phyloP scores from a whole-genome alignment of 257 asterid genomes.

The Lycium ferocissimum region DNA sequence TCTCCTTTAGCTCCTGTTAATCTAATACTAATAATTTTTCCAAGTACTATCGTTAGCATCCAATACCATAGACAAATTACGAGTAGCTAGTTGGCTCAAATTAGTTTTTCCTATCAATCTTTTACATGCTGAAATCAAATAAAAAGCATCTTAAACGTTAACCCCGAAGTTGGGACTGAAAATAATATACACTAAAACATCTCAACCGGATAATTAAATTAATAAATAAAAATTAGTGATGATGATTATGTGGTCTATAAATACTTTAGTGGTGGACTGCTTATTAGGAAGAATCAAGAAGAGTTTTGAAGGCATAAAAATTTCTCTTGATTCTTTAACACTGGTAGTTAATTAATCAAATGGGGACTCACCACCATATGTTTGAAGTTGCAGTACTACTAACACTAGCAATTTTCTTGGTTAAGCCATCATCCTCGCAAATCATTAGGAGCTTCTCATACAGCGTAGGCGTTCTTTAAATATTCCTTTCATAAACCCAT shows the following conservation, averaged over 20 bases:
- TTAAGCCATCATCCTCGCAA: conserved; percentile 42
- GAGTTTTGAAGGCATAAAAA: background rate
- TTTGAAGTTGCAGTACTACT: conserved; percentile 33
- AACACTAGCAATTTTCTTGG: conserved; percentile 27
- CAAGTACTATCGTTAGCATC: background rate
- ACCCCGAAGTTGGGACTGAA: no score
- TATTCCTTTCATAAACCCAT: conserved; percentile 17
- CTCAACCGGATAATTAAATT: no score
- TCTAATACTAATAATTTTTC: no score
- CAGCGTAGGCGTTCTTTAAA: conserved; percentile 39
- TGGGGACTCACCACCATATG: conserved; percentile 45
- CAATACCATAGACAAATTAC: conserved; percentile 24
- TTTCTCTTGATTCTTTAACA: background rate
- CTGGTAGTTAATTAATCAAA: conserved; percentile 31
- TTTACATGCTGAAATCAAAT: no score
- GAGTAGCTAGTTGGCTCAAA: background rate
- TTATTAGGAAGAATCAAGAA: background rate
- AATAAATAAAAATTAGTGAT: background rate
- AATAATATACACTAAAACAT: no score
- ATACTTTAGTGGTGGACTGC: background rate
- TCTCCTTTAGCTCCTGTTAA: no score
- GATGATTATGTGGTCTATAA: background rate
- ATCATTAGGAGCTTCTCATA: conserved; percentile 52
- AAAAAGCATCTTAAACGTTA: no score
- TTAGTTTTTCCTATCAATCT: no score